Evolutionary conservation across 2,329 filamentous ascomycete genomes (phyloP), one percentile per base, ranked within the genome.

Genomic region (Tothia fuscella): DNA sequence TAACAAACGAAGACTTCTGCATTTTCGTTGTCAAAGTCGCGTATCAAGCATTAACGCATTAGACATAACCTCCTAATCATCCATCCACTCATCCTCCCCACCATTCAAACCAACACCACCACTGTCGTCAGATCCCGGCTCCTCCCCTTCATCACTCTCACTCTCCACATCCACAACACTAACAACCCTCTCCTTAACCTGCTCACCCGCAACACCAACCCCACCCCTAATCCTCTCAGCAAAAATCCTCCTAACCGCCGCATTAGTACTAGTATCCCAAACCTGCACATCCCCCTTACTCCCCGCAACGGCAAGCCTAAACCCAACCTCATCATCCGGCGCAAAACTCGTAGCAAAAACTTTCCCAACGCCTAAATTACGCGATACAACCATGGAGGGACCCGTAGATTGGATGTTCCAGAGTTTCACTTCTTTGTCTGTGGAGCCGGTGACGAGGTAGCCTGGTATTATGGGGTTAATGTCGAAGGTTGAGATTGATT

Each of bases 261-360:
- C 76, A 59, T 98, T 98, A 44, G 91, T 98, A 59, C 85, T 80
- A 17, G 91, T 95, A 62, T 96, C 89, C 91, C 91, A 98, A 41
- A 98, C 79, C 59, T 93, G 84, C 56, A 96, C 78, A 26, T 76
- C 76, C 34, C 91, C 91, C 66, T 93, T 93, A 68, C 88, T 96
- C 42, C 91, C 91, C 5, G 89, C 91, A 14, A 98, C 86, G 2
- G 88, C 84, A 33, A 98, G 71, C 41, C 91, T 74, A 72, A 96
- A 98, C 19, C 84, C 83, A 7, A 96, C 87, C 62, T 91, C 85
- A 25, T 78, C 62, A 57, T 98, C 91, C 1, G 91, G 89, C 3
- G 83, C 91, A 60, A 96, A 98, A 5, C 74, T 75, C 2, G 88
- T 82, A 9, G 85, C 85, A 63, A 98, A 98, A 28, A 98, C 82